These are phyloP conservation scores for Metroxylon sagu DNA, from an alignment of 176 grass and related monocot genomes.

Conservation along the genomic window DNA sequence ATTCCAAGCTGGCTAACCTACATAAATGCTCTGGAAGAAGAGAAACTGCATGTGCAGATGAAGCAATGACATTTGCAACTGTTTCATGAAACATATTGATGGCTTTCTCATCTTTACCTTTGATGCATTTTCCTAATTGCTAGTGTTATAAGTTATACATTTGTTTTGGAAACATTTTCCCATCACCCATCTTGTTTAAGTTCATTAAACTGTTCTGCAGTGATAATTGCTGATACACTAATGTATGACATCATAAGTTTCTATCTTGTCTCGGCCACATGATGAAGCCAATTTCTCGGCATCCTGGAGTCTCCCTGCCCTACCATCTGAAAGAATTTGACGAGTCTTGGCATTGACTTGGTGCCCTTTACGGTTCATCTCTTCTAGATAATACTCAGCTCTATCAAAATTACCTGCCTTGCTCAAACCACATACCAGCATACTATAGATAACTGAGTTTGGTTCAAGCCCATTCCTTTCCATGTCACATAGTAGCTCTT, in stretches of 20 bases:
- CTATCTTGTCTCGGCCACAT: neutral
- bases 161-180: constrained; percentile 1
- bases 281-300: neutral
- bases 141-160: neutral
- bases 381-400: constrained; percentile 6
- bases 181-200: constrained; percentile 9
- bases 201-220: constrained; percentile 12
- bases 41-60: neutral
- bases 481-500: neutral
- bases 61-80: neutral
- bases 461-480: constrained; percentile 10
- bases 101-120: constrained; percentile 12
- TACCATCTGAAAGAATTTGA: neutral
- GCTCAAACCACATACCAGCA: neutral
- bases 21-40: constrained; percentile 12
- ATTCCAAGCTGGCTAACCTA: neutral
- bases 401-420: neutral
- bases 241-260: constrained; percentile 3
- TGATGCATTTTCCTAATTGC: constrained; percentile 9
- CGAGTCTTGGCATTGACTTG: constrained; percentile 4
- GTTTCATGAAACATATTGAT: constrained; percentile 4
- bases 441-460: constrained; percentile 10
- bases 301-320: neutral
- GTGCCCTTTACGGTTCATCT: constrained; percentile 1
- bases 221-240: constrained; percentile 4